Percentiles rank a stretch among this genome's conserved stretches.
Evolutionary conservation across 2,329 filamentous ascomycete genomes (phyloP).

Genomic region (Talaromyces pinophilus): DNA sequence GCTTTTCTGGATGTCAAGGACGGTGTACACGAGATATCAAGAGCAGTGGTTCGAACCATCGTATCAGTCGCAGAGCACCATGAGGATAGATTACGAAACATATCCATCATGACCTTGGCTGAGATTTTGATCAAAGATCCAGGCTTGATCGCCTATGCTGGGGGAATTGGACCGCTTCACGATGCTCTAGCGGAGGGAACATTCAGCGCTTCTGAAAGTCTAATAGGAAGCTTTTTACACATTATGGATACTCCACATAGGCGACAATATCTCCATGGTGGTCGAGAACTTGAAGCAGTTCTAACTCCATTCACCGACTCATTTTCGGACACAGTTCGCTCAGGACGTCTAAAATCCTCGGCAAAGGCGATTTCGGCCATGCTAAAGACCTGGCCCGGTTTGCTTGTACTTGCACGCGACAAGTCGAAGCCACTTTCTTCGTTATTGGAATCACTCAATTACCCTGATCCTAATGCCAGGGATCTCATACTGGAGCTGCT

Average conservation of each 20-base stretch:
- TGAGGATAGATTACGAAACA: constrained; percentile 82
- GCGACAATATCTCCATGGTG: constrained; percentile 79
- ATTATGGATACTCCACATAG: constrained; percentile 81
- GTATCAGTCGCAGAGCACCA: constrained; percentile 85
- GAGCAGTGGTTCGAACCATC: constrained; percentile 82
- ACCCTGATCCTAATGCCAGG: constrained; percentile 57
- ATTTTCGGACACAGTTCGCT: constrained; percentile 55
- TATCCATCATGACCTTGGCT: constrained; percentile 88
- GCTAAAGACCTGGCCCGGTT: constrained; percentile 88
- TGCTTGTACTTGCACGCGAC: constrained; percentile 86
- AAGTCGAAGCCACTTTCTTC: constrained; percentile 82
- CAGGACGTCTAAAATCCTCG: constrained; percentile 75
- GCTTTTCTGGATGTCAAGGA: constrained; percentile 95
- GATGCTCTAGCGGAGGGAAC: constrained; percentile 87
- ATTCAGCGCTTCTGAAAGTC: constrained; percentile 88
- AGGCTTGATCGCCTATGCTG: constrained; percentile 74
- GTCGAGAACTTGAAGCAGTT: constrained; percentile 83
- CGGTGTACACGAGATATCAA: constrained; percentile 82
- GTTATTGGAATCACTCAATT: constrained; percentile 67
- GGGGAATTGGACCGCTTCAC: constrained; percentile 83
- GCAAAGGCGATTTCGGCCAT: constrained; percentile 90
- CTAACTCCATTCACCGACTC: constrained; percentile 94
- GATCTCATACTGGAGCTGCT: constrained; percentile 87
- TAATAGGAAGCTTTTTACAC: constrained; percentile 85
- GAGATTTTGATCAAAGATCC: constrained; percentile 90